Base-by-base conservation (phyloP, 495 filamentous ascomycete genomes). In the Talaromyces wortmannii region DNA sequence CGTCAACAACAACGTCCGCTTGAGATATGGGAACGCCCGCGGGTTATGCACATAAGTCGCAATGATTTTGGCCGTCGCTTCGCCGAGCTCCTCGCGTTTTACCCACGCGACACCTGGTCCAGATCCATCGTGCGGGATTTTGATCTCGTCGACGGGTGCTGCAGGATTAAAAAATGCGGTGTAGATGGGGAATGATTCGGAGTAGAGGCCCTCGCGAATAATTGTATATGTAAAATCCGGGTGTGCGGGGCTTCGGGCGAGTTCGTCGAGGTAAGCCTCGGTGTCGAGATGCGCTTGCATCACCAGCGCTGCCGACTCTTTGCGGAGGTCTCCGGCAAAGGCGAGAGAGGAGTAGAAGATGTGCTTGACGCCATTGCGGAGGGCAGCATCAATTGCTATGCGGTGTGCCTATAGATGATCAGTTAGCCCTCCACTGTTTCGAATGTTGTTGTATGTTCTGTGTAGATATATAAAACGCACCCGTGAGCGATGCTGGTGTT, bases 201-300 rank as follows among this genome's bases (percentile, higher is more conserved):
- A 75, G 59, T 89, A 89, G 31, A 89, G 55, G 0, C 86, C 86
- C 67, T 86, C 81, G 3, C 86, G 74, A 30, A 88, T 61, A 8
- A 71, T 50, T 0, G 84, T 88, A 43, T 71, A 78, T 15, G 68
- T 69, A 1, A 79, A 59, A 7, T 54, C 50, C 36, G 0, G 36
- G 44, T 7, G 31, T 18, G n/a, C 31, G n/a, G 6, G 55, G 23
- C 23, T 56, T 5, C 59, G 60, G 1, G 55, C 5, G 13, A 78
- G 59, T 2, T 65, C 49, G 13, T 68, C 57, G 10, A 89, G 74
- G 59, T 83, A 83, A 6, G 63, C 59, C 59, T 90, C 84, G 0
- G 85, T 86, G 46, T 69, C 69, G 13, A 86, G 72, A 59, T 90
- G 86, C 10, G 86, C 85, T 31, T 77, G 78, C 86, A 89, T 90